Evolutionary conservation across 225 moss, liverwort and hornwort genomes (phyloP), one percentile per base, ranked within the genome.

Genomic region (Pleurozium schreberi): DNA sequence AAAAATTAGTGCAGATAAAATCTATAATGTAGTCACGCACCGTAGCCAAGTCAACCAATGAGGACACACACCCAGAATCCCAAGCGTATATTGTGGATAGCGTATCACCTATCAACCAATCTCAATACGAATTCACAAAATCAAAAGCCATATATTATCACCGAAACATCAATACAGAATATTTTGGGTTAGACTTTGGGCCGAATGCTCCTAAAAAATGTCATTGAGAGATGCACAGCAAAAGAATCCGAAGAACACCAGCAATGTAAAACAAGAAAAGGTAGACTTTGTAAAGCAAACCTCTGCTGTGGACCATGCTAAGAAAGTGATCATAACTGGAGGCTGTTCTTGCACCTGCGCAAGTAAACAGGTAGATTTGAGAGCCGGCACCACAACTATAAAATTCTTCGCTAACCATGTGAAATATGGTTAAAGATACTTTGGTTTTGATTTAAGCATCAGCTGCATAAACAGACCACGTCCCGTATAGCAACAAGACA

Each of bases 21-120:
- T 79, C n/a, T 63, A 34, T 25, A 63, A 67, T 69, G 27, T 59
- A 63, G 92, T 71, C 70, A 78, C 88, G 30, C 88, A 96, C 96
- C 96, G 90, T 82, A 97, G 88, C 96, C 96, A 97, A 18, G 94
- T 94, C 93, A 97, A 92, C 97, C 97, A 97, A 64, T 58, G 91
- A 82, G 97, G 97, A 90, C 95, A 96, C 31, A 92, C 38, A 68
- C 94, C 94, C 58, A 96, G 75, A 75, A 93, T 87, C 87, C 87
- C 94, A 83, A 97, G 95, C 26, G 89, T 92, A 82, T 97, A 97
- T 62, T 96, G 95, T 70, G 96, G 95, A 80, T 95, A 97, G 50
- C 96, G 90, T 82, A 96, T 95, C 84, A 96, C 94, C 96, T 96
- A 84, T 52, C 77, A 90, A 81, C 83, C 86, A 88, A 68, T 58